phyloP scores from a whole-genome alignment of 1,284 basidiomycete species.

The Butyriboletus appendiculatus region DNA sequence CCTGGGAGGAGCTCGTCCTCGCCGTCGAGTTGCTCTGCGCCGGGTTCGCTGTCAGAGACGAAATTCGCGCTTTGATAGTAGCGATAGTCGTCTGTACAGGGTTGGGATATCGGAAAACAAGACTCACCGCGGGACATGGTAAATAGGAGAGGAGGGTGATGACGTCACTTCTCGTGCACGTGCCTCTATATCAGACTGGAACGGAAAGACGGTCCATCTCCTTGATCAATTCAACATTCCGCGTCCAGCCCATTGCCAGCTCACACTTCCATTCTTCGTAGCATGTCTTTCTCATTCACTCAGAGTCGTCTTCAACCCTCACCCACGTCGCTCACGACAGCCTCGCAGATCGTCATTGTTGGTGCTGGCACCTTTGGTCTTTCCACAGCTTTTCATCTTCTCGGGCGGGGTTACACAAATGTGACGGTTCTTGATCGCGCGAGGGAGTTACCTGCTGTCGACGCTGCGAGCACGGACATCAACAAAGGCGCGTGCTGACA shows the following conservation, averaged over 20 bases:
- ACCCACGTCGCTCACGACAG: constrained; percentile 1
- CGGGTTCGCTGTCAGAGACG: constrained; percentile 5
- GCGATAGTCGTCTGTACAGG: neutral
- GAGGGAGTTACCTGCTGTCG: constrained; percentile 63
- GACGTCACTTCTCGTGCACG: no score
- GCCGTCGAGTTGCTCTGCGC: neutral
- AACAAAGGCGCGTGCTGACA: constrained; percentile 64
- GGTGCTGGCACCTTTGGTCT: constrained; percentile 88
- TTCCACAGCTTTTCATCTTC: constrained; percentile 81
- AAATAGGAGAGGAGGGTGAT: no score
- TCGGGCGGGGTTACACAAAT: constrained; percentile 63
- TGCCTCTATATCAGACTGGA: no score
- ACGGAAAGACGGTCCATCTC: neutral
- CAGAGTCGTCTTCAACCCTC: neutral
- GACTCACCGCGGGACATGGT: constrained; percentile 13
- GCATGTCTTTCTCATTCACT: constrained; percentile 7
- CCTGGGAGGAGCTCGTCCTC: constrained; percentile 4
- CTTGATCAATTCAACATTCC: neutral
- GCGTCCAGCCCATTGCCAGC: neutral
- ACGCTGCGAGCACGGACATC: constrained; percentile 82
- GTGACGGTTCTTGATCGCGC: constrained; percentile 78
- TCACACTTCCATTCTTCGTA: neutral
- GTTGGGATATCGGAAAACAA: no score
- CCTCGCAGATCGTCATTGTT: constrained; percentile 57
- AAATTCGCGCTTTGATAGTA: constrained; percentile 8